phyloP scores from a whole-genome alignment of 345 rosid species.

The Mercurialis annua region DNA sequence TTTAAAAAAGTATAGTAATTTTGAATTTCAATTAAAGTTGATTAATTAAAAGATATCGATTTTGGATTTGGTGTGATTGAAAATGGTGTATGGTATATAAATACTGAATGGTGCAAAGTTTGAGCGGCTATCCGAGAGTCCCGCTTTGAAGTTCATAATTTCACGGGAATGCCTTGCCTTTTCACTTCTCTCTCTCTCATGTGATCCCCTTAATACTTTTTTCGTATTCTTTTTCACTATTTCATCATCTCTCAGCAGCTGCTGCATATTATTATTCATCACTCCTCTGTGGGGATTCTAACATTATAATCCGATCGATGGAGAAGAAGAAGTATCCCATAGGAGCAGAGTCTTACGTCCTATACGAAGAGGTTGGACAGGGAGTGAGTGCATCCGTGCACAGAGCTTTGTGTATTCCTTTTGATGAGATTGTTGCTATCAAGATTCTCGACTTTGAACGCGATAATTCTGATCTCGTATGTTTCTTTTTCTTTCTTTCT shows the following conservation, averaged over 20 bases:
- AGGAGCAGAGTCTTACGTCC: slow-evolving; percentile 62
- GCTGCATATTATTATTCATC: too few species aligned
- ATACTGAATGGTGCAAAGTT: slow-evolving; percentile 7
- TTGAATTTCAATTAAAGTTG: too few species aligned
- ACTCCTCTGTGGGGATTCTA: too few species aligned
- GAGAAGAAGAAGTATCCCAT: slow-evolving; percentile 95
- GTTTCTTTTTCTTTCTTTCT: background rate
- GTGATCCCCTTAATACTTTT: background rate
- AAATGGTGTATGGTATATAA: too few species aligned
- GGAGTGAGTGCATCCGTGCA: slow-evolving; percentile 90
- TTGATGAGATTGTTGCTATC: slow-evolving; percentile 76
- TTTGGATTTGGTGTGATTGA: too few species aligned
- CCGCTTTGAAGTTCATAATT: slow-evolving; percentile 37
- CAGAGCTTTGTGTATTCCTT: slow-evolving; percentile 71
- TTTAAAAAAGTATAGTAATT: too few species aligned
- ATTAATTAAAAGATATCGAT: too few species aligned
- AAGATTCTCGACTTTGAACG: slow-evolving; percentile 98
- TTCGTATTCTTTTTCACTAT: background rate
- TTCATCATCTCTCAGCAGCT: too few species aligned
- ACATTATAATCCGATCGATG: too few species aligned
- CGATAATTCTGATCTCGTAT: slow-evolving; percentile 72
- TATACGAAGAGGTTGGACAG: slow-evolving; percentile 83
- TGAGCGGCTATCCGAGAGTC: slow-evolving; percentile 67
- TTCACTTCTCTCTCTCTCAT: slow-evolving; percentile 6
- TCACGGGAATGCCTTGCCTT: slow-evolving; percentile 35